Base-by-base conservation (phyloP, 805 yeast genomes). In the Pichia cephalocereana region DNA sequence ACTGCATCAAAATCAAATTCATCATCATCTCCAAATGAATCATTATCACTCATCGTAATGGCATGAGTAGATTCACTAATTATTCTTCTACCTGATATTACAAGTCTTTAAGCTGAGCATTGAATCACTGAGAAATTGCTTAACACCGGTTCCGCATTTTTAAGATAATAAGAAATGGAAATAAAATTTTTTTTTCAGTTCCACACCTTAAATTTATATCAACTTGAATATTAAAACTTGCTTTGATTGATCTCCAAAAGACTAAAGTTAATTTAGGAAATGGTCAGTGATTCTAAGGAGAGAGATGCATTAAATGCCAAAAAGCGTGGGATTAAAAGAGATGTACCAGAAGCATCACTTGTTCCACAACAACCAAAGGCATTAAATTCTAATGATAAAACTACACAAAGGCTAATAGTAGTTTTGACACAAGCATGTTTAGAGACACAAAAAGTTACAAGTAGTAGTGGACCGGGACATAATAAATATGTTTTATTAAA, bases 351-450 rank as follows among this genome's bases (percentile, higher is more conserved):
- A 40, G 95, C 95, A 2, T 81, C 89, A 5, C 70, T 89, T 45
- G 90, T 89, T 26, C 98, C 98, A 12, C 81, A 80, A 41, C 90
- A 88, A 52, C 98, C 99, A 36, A 70, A 79, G 27, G 80, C 88
- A 8, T 73, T 90, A 47, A 79, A 79, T 39, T 86, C 97, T 0
- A 84, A 78, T 55, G 98, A 91, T 70, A 91, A 91, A 62, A 74
- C 72, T 52, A 83, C 96, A 11, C 82, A 88, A 66, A 76, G 99
- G 61, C 73, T 93, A 58, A 80, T 93, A 50, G 99, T 93, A 19
- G 99, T 93, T n/a, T 75, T 93, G 41, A 81, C 96, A 15, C 95
- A 89, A 61, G 99, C 99, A 15, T 90, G 97, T 58, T 72, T 93
- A 49, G 99, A 93, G 62, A 90, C 98, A 8, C 95, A 90, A 66